Percentiles rank a stretch among this genome's conserved stretches.
These are phyloP conservation scores for Candida khao-thaluensis DNA, from an alignment of 805 yeast species.

Conservation along the genomic window DNA sequence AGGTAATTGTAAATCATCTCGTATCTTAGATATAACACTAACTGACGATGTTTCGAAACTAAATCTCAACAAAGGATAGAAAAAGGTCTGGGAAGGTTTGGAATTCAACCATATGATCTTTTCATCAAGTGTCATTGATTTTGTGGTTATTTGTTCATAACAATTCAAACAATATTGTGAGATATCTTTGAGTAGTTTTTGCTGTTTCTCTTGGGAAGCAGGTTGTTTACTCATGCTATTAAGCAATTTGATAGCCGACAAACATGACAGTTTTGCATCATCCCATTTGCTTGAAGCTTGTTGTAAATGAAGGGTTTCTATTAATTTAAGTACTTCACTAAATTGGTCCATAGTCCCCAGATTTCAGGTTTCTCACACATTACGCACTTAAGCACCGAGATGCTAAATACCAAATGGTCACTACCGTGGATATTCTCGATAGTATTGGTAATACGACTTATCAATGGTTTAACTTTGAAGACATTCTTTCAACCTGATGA, in stretches of 20 bases:
- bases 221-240: conserved; percentile 18
- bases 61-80: conserved; percentile 24
- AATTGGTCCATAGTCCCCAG: not conserved
- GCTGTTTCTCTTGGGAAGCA: not conserved
- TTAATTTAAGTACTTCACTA: conserved; percentile 2
- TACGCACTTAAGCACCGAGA: no score
- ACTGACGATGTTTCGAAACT: conserved; percentile 11
- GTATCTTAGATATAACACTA: not conserved
- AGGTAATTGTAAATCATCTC: conserved; percentile 17
- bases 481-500: conserved; percentile 98
- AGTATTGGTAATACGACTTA: conserved; percentile 20
- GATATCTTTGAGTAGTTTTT: conserved; percentile 10
- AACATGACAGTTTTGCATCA: conserved; percentile 19
- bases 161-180: conserved; percentile 22
- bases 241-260: conserved; percentile 25
- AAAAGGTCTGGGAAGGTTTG: conserved; percentile 11
- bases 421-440: conserved; percentile 4
- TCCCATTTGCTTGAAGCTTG: conserved; percentile 17
- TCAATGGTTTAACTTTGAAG: conserved; percentile 59
- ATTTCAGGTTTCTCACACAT: not conserved
- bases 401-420: conserved; percentile 5
- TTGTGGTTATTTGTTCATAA: conserved; percentile 18
- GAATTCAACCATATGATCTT: conserved; percentile 31
- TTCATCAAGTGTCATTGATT: conserved; percentile 11
- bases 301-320: conserved; percentile 19